Evolutionary conservation across 805 yeast species (phyloP).

Genomic region (Grigorovia jiainica): DNA sequence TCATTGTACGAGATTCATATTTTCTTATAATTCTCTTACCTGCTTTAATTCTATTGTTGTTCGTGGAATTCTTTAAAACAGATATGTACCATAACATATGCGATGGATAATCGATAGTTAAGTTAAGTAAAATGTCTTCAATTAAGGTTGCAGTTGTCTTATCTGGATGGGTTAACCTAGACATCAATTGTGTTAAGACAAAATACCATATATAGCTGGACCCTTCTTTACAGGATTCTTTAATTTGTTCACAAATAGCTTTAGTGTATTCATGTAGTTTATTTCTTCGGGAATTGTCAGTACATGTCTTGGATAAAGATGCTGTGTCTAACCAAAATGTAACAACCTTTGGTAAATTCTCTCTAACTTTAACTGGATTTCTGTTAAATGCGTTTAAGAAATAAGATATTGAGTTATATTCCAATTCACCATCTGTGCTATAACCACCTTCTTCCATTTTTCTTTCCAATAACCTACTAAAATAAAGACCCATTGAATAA

Average conservation of each 20-base stretch:
- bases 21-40: constrained; percentile 38
- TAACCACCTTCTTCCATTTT: constrained; percentile 36
- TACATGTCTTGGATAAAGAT: background rate
- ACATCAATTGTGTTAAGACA: constrained; percentile 75
- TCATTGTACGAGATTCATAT: constrained; percentile 10
- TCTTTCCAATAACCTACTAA: constrained; percentile 66
- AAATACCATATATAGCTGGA: constrained; percentile 66
- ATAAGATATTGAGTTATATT: constrained; percentile 23
- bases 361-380: constrained; percentile 56
- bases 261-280: constrained; percentile 30
- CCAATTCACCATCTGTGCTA: constrained; percentile 21
- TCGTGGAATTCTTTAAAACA: constrained; percentile 54
- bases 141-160: constrained; percentile 46
- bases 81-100: constrained; percentile 72
- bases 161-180: constrained; percentile 64
- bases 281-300: no score
- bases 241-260: constrained; percentile 41
- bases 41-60: constrained; percentile 34
- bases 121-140: constrained; percentile 43
- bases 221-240: constrained; percentile 34
- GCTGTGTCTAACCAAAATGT: constrained; percentile 80
- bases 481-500: constrained; percentile 71
- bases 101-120: constrained; percentile 61
- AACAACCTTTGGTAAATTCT: constrained; percentile 80
- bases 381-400: constrained; percentile 25